phyloP scores from a whole-genome alignment of 1,284 basidiomycete species.

The Cutaneotrichosporon dermatis region DNA sequence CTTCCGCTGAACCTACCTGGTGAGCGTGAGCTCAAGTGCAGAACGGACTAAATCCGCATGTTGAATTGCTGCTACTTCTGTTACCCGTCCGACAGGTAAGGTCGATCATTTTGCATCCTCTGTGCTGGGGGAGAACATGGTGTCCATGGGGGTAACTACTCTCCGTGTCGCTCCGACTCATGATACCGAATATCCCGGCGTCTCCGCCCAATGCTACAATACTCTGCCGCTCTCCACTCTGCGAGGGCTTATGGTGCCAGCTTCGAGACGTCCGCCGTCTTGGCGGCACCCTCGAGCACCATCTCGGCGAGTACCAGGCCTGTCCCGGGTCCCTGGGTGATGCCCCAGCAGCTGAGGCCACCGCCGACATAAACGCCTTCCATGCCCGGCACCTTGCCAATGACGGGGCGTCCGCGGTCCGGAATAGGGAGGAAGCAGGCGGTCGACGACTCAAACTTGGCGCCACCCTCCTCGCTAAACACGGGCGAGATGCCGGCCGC shows the following conservation, averaged over 20 bases:
- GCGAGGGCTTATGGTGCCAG: slow-evolving; percentile 23
- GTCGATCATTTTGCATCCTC: too few species aligned
- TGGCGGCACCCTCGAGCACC: slow-evolving; percentile 52
- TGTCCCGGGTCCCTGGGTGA: slow-evolving; percentile 52
- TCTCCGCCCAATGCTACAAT: too few species aligned
- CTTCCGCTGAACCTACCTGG: too few species aligned
- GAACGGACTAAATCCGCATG: too few species aligned
- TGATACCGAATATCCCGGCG: too few species aligned
- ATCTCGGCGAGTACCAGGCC: slow-evolving; percentile 56
- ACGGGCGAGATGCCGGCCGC: slow-evolving; percentile 51
- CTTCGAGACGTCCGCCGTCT: slow-evolving; percentile 52
- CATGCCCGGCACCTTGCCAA: slow-evolving; percentile 50
- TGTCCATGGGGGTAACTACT: too few species aligned
- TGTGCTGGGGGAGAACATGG: too few species aligned
- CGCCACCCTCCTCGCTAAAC: slow-evolving; percentile 37
- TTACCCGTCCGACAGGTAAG: too few species aligned
- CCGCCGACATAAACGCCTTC: slow-evolving; percentile 52
- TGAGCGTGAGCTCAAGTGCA: too few species aligned
- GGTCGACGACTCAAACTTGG: slow-evolving; percentile 50
- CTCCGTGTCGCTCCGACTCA: too few species aligned
- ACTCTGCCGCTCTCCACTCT: too few species aligned
- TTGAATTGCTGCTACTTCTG: too few species aligned
- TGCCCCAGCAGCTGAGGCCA: slow-evolving; percentile 40
- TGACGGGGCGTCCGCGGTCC: slow-evolving; percentile 52
- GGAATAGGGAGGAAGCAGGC: slow-evolving; percentile 57